Percentiles rank a stretch among this genome's conserved stretches.
These are phyloP conservation scores for Kalaharituber pfeilii DNA, from an alignment of 2,329 filamentous ascomycete species.

Conservation along the genomic window DNA sequence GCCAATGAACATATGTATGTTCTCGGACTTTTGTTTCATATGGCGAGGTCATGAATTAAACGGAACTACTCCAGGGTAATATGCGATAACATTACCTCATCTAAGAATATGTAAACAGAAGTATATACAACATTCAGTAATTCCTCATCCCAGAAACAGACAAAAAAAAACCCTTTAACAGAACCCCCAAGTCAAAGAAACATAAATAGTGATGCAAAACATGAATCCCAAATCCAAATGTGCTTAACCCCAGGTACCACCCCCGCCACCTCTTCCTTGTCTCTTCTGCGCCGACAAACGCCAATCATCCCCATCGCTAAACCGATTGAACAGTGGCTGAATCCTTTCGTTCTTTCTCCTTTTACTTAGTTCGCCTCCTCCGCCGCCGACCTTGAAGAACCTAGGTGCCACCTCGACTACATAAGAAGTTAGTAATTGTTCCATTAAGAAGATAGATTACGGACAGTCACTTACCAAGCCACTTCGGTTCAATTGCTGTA, in stretches of 20 bases:
- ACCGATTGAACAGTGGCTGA: constrained; percentile 86
- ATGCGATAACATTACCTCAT: no score
- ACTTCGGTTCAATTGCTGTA: constrained; percentile 83
- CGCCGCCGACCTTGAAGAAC: constrained; percentile 88
- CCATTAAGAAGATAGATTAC: not conserved
- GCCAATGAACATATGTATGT: no score
- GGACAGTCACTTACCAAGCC: constrained; percentile 29
- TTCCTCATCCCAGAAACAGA: no score
- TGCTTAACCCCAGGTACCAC: constrained; percentile 69
- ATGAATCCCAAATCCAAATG: no score
- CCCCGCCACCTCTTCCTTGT: constrained; percentile 64
- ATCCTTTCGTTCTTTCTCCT: constrained; percentile 88
- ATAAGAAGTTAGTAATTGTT: constrained; percentile 10
- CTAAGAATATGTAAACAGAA: no score
- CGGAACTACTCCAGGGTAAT: no score
- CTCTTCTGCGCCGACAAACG: constrained; percentile 72
- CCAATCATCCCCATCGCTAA: constrained; percentile 88
- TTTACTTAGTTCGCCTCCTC: constrained; percentile 67
- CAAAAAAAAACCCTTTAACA: no score
- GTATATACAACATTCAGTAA: no score
- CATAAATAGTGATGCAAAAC: not conserved
- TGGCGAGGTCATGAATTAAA: no score
- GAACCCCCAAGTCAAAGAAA: no score
- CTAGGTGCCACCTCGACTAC: constrained; percentile 79
- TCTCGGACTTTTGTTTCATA: no score